Evolutionary conservation across 257 asterid genomes (phyloP).

Genomic region (Haberlea rhodopensis): DNA sequence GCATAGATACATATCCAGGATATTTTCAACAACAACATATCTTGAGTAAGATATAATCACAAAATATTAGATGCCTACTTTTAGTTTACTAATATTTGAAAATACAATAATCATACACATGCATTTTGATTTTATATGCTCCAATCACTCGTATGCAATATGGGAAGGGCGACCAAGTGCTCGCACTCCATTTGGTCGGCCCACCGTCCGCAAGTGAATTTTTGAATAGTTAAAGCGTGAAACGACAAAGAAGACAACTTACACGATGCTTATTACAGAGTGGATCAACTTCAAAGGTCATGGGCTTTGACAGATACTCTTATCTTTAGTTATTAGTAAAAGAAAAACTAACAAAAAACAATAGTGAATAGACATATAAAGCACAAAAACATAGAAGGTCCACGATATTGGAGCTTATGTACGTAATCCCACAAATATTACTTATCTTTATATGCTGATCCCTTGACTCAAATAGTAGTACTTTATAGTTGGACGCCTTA

Average conservation of each 20-base stretch:
- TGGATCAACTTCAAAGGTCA: not conserved
- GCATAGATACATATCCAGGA: no score
- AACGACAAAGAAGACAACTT: slow-evolving; percentile 2
- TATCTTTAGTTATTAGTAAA: not conserved
- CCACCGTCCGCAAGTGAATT: no score
- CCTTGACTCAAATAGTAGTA: no score
- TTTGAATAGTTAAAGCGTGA: not conserved
- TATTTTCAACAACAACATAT: no score
- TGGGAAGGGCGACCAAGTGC: not conserved
- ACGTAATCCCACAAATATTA: not conserved
- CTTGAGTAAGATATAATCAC: no score
- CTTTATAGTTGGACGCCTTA: no score
- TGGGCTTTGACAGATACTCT: not conserved
- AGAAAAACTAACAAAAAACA: not conserved
- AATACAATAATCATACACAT: no score
- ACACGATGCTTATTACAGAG: slow-evolving; percentile 4
- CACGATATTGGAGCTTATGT: not conserved
- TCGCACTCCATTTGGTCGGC: no score
- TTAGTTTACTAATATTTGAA: no score
- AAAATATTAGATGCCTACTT: no score
- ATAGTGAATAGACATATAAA: not conserved
- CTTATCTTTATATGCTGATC: not conserved
- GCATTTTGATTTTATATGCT: not conserved
- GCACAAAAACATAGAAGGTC: not conserved
- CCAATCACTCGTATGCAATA: not conserved